These are phyloP conservation scores for Scenedesmus sp. DNA, from an alignment of 163 green algal genomes.

Conservation along the genomic window DNA sequence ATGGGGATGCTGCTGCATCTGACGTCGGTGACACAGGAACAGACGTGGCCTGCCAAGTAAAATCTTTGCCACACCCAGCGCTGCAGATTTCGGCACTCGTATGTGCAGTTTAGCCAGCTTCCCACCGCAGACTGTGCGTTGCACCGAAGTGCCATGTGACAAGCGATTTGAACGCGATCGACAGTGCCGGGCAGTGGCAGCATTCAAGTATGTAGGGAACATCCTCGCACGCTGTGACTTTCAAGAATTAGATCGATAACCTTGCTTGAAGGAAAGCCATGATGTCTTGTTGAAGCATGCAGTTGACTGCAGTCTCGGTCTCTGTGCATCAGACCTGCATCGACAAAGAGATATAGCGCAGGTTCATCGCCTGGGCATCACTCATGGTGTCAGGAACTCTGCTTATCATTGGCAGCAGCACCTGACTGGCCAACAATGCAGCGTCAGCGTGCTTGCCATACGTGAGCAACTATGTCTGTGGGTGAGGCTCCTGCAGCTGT, in stretches of 20 bases:
- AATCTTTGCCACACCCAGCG: neutral
- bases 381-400: neutral
- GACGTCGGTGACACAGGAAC: neutral
- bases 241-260: no score
- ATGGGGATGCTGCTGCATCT: neutral
- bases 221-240: no score
- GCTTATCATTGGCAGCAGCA: neutral
- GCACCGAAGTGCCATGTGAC: neutral
- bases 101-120: no score
- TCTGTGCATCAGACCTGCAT: neutral
- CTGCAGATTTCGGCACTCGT: neutral
- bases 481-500: neutral
- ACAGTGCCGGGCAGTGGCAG: neutral
- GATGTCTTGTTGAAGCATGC: no score
- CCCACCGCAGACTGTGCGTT: no score
- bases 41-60: neutral
- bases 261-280: no score
- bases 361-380: neutral
- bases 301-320: neutral
- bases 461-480: neutral
- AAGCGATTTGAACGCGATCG: neutral
- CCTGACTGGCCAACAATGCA: neutral
- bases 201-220: no score
- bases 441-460: neutral
- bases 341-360: neutral